A percentile compares a stretch with the other conserved stretches of the same genome.
These are phyloP conservation scores for Penicillium maclennaniae DNA, from an alignment of 495 filamentous ascomycete species.

Conservation along the genomic window DNA sequence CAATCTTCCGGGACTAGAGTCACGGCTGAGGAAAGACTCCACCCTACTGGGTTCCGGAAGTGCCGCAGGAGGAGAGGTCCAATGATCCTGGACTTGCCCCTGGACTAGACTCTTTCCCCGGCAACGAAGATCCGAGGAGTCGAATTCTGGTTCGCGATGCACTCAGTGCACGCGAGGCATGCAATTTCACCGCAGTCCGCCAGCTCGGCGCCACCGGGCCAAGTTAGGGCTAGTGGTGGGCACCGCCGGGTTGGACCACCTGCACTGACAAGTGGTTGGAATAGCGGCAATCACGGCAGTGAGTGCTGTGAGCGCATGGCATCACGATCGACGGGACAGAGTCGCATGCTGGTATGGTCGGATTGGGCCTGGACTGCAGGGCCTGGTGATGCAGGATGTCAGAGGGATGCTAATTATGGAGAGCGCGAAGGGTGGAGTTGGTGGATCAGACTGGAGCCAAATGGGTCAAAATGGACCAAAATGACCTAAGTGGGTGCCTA, in stretches of 20 bases:
- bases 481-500: neutral
- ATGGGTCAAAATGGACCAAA: too few species aligned
- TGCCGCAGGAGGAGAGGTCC: neutral
- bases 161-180: neutral
- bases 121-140: neutral
- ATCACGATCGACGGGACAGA: conserved; percentile 1
- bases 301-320: neutral
- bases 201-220: conserved; percentile 9
- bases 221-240: conserved; percentile 9
- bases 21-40: too few species aligned
- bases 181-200: neutral
- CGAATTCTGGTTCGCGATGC: neutral
- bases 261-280: neutral
- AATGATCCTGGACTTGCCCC: neutral
- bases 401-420: conserved; percentile 7
- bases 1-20: neutral
- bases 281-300: neutral
- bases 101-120: conserved; percentile 1
- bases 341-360: neutral
- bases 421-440: neutral
- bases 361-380: neutral
- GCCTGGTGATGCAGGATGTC: neutral
- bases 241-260: conserved; percentile 7
- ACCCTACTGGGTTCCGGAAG: neutral
- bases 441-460: neutral